A percentile compares a stretch with the other conserved stretches of the same genome.
phyloP scores from a whole-genome alignment of 208 protist genomes.

The Trypanosoma lewisi region DNA sequence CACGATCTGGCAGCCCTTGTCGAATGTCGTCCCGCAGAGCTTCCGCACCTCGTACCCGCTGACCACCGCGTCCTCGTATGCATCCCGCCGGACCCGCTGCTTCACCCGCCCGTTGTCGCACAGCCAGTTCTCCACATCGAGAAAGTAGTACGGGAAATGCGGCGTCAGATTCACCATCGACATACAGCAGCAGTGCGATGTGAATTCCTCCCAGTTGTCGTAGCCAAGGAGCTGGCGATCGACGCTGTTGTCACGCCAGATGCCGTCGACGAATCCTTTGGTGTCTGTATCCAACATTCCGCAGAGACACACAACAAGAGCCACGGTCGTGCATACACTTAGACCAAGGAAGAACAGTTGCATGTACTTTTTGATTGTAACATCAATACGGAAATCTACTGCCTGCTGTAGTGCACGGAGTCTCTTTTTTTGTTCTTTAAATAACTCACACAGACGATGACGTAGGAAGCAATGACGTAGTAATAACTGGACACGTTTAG shows the following conservation, averaged over 20 bases:
- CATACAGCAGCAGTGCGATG: conserved; percentile 60
- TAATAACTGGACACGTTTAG: conserved; percentile 28
- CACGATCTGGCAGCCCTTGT: conserved; percentile 38
- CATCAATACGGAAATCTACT: conserved; percentile 55
- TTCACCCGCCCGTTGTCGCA: conserved; percentile 67
- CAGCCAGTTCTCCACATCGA: conserved; percentile 73
- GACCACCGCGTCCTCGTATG: conserved; percentile 21
- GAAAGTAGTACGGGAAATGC: conserved; percentile 50
- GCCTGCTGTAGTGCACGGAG: conserved; percentile 47
- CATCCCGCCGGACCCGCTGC: conserved; percentile 67
- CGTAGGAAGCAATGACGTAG: conserved; percentile 55
- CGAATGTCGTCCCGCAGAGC: conserved; percentile 69
- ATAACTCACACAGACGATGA: conserved; percentile 37
- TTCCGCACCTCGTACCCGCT: conserved; percentile 56
- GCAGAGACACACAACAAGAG: conserved; percentile 42
- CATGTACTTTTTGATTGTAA: conserved; percentile 38
- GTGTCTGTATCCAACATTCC: conserved; percentile 52
- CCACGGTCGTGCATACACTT: conserved; percentile 34
- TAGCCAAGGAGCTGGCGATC: conserved; percentile 51
- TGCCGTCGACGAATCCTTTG: conserved; percentile 37
- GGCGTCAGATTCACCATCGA: conserved; percentile 24
- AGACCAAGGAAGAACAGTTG: conserved; percentile 50
- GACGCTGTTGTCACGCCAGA: conserved; percentile 13
- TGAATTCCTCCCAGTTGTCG: conserved; percentile 50
- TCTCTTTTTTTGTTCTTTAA: conserved; percentile 36